Conservation (phyloP, 768 basidiomycete species). For the Pleurotus platypus region DNA sequence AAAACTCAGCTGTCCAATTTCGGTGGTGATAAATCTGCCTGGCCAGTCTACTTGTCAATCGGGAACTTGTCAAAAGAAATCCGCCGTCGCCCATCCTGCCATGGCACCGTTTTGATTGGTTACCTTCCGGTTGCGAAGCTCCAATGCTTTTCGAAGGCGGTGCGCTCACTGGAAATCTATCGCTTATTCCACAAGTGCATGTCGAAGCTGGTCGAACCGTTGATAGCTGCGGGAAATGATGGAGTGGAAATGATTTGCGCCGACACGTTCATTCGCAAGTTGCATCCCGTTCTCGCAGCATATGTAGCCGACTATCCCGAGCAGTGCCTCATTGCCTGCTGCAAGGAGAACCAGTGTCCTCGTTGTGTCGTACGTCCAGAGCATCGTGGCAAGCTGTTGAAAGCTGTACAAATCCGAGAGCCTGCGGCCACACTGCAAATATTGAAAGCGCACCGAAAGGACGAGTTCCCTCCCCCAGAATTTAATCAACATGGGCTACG, state of each 20-base stretch:
- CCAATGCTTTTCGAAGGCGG: slow-evolving; percentile 16
- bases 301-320: slow-evolving; percentile 34
- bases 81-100: slow-evolving; percentile 20
- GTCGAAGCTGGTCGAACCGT: slow-evolving; percentile 19
- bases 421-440: neutral
- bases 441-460: neutral
- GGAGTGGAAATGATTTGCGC: slow-evolving; percentile 32
- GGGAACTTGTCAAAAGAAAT: slow-evolving; percentile 31
- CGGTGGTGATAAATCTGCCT: slow-evolving; percentile 32
- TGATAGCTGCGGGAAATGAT: slow-evolving; percentile 24
- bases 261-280: slow-evolving; percentile 19
- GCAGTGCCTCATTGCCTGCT: slow-evolving; percentile 28
- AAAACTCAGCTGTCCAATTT: slow-evolving; percentile 30
- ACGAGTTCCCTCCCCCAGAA: neutral
- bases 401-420: neutral
- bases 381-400: slow-evolving; percentile 8
- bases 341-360: slow-evolving; percentile 23
- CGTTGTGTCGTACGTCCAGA: slow-evolving; percentile 18
- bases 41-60: slow-evolving; percentile 39
- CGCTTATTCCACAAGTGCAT: slow-evolving; percentile 31
- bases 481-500: neutral
- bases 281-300: slow-evolving; percentile 30
- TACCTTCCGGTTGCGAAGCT: slow-evolving; percentile 35
- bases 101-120: slow-evolving; percentile 27
- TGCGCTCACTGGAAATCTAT: slow-evolving; percentile 16